Conservation (phyloP, 768 basidiomycete genomes). For the Rhodotorula taiwanensis region DNA sequence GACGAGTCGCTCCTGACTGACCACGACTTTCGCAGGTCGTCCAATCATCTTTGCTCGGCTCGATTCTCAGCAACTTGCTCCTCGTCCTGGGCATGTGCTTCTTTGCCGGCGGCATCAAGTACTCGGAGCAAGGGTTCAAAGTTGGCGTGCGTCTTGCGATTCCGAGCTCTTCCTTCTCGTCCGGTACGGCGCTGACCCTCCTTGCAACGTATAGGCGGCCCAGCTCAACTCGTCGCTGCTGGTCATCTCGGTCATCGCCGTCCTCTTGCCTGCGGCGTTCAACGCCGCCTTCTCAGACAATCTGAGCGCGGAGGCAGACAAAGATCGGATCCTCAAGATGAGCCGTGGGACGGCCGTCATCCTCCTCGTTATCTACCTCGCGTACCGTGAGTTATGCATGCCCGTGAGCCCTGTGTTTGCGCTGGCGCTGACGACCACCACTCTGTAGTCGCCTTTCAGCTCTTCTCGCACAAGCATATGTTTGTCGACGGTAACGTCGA, state of each 20-base stretch:
- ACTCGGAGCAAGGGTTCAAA: slow-evolving; percentile 30
- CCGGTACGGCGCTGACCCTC: neutral
- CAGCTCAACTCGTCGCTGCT: slow-evolving; percentile 41
- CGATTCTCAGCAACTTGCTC: slow-evolving; percentile 70
- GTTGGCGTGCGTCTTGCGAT: neutral
- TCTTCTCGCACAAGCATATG: slow-evolving; percentile 31
- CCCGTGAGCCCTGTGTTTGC: neutral
- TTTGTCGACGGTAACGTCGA: slow-evolving; percentile 17
- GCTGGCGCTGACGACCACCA: too few species aligned
- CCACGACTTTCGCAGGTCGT: too few species aligned
- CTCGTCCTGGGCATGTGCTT: slow-evolving; percentile 54
- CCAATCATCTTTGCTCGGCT: slow-evolving; percentile 61
- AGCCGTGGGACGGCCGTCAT: slow-evolving; percentile 53
- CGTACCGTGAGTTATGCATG: slow-evolving; percentile 47
- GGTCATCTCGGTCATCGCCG: slow-evolving; percentile 32
- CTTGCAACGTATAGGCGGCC: too few species aligned
- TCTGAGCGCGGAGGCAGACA: slow-evolving; percentile 5
- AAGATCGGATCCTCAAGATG: slow-evolving; percentile 36
- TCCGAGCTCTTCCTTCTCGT: neutral
- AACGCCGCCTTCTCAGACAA: slow-evolving; percentile 45
- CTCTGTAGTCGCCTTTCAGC: slow-evolving; percentile 48
- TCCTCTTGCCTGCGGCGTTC: slow-evolving; percentile 56
- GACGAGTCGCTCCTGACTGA: too few species aligned
- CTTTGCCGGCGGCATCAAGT: slow-evolving; percentile 32
- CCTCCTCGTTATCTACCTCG: slow-evolving; percentile 63